Evolutionary conservation across 371 early-diverging fungal species (phyloP), one percentile per base, ranked within the genome.

Genomic region (Capniomyces stellatus): DNA sequence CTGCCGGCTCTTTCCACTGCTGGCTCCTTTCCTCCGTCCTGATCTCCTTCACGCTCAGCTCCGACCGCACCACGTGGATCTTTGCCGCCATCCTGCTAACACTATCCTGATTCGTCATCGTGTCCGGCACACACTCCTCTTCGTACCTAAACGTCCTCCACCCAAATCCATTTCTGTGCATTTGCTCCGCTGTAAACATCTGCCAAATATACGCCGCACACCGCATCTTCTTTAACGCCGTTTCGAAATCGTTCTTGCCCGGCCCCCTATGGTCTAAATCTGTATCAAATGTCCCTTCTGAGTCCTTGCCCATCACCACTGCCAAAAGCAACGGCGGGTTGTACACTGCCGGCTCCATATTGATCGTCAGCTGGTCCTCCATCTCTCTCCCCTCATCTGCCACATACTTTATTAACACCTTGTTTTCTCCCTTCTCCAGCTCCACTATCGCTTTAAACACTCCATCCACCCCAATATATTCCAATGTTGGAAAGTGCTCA

Each of bases 191-290:
- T 43, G 72, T 73, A 56, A 78, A 82, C 0, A 80, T 82, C 60
- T 82, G 82, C 83, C 83, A 83, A 57, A 83, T 58, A 56, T 83
- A 82, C 0, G 71, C 82, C 3, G 75, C 72, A 60, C 74, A 73
- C 2, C 79, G 63, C 24, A 81, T 58, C 51, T 78, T 79, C 48
- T 66, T 64, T 4, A 69, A 57, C 0, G 78, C 78, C 2, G 71
- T 56, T 0, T 67, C 69, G 28, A 29, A 27, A 3, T 67, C 70
- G 58, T 74, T 69, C n/a, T 69, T 60, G 2, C 64, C 61, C 1
- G 56, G 56, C 0, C 68, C 60, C 3, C 57, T 58, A 22, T 70
- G 67, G 42, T 77, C 66, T 0, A 74, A 74, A 25, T 78, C 78
- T 0, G 71, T 72, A 56, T 82, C 82, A 57, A 82, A 81, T 1